These are phyloP conservation scores for Ogataea allantospora DNA, from an alignment of 805 yeast genomes.

Conservation along the genomic window DNA sequence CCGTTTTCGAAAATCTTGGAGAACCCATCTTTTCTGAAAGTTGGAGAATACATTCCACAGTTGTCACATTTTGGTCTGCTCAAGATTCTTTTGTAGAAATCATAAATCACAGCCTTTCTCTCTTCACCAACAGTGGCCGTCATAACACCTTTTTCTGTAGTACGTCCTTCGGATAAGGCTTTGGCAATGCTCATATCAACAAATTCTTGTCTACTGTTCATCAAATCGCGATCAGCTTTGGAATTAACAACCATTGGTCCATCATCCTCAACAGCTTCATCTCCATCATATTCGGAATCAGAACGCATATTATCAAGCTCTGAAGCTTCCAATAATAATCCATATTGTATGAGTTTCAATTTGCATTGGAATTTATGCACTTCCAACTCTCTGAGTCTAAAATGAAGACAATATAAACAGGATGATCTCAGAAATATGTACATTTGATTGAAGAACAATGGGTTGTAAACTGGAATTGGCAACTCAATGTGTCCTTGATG, in stretches of 20 bases:
- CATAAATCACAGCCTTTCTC: conserved; percentile 69
- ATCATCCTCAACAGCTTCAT: conserved; percentile 49
- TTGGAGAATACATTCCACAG: conserved; percentile 94
- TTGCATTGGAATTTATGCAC: conserved; percentile 76
- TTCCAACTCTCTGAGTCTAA: conserved; percentile 67
- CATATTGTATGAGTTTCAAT: conserved; percentile 80
- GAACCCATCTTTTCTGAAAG: conserved; percentile 92
- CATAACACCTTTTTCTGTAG: conserved; percentile 62
- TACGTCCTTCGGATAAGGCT: conserved; percentile 75
- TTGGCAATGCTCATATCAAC: conserved; percentile 68
- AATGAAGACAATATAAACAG: conserved; percentile 88
- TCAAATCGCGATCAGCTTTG: conserved; percentile 41
- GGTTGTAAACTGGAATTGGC: conserved; percentile 94
- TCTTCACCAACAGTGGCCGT: conserved; percentile 88
- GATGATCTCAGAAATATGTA: conserved; percentile 78
- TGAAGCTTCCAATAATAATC: conserved; percentile 74
- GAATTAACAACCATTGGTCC: conserved; percentile 24
- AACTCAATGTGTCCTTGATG: conserved; percentile 97
- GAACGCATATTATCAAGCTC: conserved; percentile 65
- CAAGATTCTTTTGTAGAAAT: conserved; percentile 69
- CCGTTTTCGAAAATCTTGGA: conserved; percentile 89
- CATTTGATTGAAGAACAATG: conserved; percentile 89
- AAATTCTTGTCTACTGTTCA: conserved; percentile 60
- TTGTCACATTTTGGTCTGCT: conserved; percentile 89
- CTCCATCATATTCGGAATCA: conserved; percentile 38